Conservation (phyloP, 2,329 filamentous ascomycete species). For the Elsinoe batatas region DNA sequence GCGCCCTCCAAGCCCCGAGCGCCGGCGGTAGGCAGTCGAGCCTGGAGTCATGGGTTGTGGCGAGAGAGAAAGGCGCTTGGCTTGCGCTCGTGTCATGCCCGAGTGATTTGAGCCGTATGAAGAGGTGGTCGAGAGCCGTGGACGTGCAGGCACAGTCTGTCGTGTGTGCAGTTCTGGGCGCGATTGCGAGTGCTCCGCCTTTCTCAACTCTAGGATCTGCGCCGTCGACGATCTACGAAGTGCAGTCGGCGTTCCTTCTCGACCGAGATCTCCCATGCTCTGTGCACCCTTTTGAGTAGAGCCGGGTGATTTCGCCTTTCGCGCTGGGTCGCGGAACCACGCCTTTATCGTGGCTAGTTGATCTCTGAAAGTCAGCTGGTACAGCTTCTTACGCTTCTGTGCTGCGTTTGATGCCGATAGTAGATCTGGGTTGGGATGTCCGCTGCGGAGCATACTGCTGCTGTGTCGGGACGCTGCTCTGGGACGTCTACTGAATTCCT, state of each 20-base stretch:
- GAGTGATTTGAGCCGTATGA: slow-evolving; percentile 27
- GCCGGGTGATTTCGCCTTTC: slow-evolving; percentile 50
- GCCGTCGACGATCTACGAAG: slow-evolving; percentile 28
- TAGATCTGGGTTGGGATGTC: slow-evolving; percentile 58
- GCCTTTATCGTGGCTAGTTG: slow-evolving; percentile 60
- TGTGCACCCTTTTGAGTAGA: slow-evolving; percentile 12
- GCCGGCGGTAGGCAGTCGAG: slow-evolving; percentile 64
- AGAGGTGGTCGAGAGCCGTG: slow-evolving; percentile 34
- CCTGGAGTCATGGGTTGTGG: slow-evolving; percentile 82
- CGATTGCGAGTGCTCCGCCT: slow-evolving; percentile 13
- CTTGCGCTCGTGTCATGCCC: slow-evolving; percentile 27
- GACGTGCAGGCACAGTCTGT: slow-evolving; percentile 31
- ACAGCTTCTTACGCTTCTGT: slow-evolving; percentile 45
- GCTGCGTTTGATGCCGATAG: slow-evolving; percentile 43
- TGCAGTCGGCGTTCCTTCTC: slow-evolving; percentile 13
- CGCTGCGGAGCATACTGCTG: slow-evolving; percentile 78
- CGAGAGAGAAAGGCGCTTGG: slow-evolving; percentile 68
- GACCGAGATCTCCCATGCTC: slow-evolving; percentile 16
- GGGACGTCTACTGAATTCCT: slow-evolving; percentile 65
- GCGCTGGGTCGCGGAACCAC: slow-evolving; percentile 60
- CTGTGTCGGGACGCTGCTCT: slow-evolving; percentile 32
- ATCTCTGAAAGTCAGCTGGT: slow-evolving; percentile 54
- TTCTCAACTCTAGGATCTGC: slow-evolving; percentile 13
- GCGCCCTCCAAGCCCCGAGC: slow-evolving; percentile 74
- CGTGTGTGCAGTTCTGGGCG: slow-evolving; percentile 31